A percentile compares a stretch with the other conserved stretches of the same genome.
Conservation (phyloP, 1,139 yeast genomes). For the Yamadazyma conglobata region DNA sequence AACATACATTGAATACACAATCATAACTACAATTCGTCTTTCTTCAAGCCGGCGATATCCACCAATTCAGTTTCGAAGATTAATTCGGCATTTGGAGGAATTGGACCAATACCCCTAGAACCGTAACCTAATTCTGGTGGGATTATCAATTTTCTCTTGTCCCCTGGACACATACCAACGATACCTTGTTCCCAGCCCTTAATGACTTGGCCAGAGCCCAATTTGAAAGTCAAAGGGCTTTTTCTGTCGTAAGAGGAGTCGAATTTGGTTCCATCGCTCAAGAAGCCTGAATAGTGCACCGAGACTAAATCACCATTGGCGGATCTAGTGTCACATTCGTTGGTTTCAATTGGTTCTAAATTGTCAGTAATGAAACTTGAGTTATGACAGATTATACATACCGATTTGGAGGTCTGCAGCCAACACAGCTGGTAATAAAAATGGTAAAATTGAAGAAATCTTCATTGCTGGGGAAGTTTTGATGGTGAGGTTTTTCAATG, state of each 20-base stretch:
- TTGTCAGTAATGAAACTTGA: constrained; percentile 10
- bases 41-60: constrained; percentile 35
- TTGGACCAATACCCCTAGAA: constrained; percentile 68
- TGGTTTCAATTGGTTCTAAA: constrained; percentile 28
- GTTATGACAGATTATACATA: too few species aligned
- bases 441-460: constrained; percentile 10
- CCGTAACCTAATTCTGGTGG: constrained; percentile 83
- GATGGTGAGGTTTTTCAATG: too few species aligned
- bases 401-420: constrained; percentile 26
- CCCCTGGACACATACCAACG: constrained; percentile 78
- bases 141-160: constrained; percentile 70
- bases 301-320: constrained; percentile 59
- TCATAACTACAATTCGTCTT: constrained; percentile 14
- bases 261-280: constrained; percentile 66
- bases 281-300: constrained; percentile 73
- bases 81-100: constrained; percentile 72
- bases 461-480: constrained; percentile 11
- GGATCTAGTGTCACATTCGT: constrained; percentile 56
- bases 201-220: constrained; percentile 79
- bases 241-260: constrained; percentile 71
- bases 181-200: constrained; percentile 89
- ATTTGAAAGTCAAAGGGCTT: constrained; percentile 60
- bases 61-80: constrained; percentile 57
- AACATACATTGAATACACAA: background rate
- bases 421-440: constrained; percentile 7